Conservation (phyloP, 2,329 filamentous ascomycete genomes). For the Aspergillus pseudotamarii region DNA sequence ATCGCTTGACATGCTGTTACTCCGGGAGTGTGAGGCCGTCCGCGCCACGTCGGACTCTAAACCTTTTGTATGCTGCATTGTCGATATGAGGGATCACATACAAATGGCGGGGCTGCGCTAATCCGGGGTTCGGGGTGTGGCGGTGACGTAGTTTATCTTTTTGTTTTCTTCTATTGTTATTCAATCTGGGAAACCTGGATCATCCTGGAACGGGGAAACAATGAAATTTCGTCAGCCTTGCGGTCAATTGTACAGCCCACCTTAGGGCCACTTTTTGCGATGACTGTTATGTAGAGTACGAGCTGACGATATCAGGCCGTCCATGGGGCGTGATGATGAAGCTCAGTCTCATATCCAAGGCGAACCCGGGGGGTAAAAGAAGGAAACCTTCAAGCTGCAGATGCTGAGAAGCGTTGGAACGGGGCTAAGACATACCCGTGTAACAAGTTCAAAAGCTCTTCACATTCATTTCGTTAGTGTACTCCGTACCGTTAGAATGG, state of each 20-base stretch:
- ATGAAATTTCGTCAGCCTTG: constrained; percentile 12
- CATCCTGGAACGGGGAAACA: constrained; percentile 10
- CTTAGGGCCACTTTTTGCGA: constrained; percentile 10
- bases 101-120: neutral
- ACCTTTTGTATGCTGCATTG: constrained; percentile 35
- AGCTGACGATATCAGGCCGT: constrained; percentile 10
- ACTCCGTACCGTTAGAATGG: constrained; percentile 5
- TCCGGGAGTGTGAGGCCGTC: constrained; percentile 39
- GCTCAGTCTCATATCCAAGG: neutral
- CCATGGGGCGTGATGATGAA: neutral
- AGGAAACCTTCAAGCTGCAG: neutral
- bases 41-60: constrained; percentile 34
- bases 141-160: neutral
- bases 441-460: constrained; percentile 7
- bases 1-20: constrained; percentile 44
- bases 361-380: neutral
- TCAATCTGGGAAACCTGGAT: constrained; percentile 1
- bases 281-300: constrained; percentile 3
- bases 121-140: neutral
- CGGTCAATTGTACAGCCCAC: constrained; percentile 11
- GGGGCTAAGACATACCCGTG: constrained; percentile 16
- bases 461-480: constrained; percentile 8
- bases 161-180: neutral
- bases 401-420: neutral
- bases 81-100: constrained; percentile 19